Evolutionary conservation across 1,139 yeast species (phyloP).

Genomic region (Yamadazyma taylorii): DNA sequence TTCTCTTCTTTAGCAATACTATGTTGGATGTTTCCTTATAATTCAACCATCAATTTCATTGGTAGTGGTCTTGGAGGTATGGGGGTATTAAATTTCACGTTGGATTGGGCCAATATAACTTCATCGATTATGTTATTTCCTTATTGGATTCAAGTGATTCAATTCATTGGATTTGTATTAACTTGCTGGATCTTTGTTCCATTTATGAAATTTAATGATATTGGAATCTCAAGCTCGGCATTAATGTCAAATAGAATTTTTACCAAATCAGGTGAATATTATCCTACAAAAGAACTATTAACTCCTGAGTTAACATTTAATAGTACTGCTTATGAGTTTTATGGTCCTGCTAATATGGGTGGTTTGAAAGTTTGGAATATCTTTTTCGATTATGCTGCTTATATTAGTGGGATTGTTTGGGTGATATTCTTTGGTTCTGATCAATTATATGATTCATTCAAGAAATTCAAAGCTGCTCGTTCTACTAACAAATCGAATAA

Average conservation of each 20-base stretch:
- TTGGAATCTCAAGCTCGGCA: constrained; percentile 28
- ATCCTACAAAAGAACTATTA: constrained; percentile 36
- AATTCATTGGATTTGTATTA: constrained; percentile 39
- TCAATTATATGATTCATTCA: constrained; percentile 17
- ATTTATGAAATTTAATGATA: constrained; percentile 35
- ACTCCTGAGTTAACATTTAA: constrained; percentile 35
- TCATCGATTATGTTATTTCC: constrained; percentile 45
- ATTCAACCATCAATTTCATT: constrained; percentile 34
- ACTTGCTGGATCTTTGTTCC: constrained; percentile 48
- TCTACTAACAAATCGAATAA: constrained; percentile 2
- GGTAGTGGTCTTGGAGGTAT: constrained; percentile 50
- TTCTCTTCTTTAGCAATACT: constrained; percentile 41
- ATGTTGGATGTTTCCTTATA: constrained; percentile 46
- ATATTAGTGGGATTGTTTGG: constrained; percentile 49
- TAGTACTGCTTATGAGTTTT: constrained; percentile 35
- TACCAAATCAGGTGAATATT: constrained; percentile 28
- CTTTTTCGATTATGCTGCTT: constrained; percentile 54
- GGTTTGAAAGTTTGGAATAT: constrained; percentile 51
- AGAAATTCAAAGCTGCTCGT: constrained; percentile 9
- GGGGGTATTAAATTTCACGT: constrained; percentile 41
- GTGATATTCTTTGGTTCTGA: constrained; percentile 38
- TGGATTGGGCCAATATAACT: constrained; percentile 50
- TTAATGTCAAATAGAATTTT: constrained; percentile 43
- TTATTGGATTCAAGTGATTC: constrained; percentile 45
- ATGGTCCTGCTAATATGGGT: constrained; percentile 43